A percentile compares a stretch with the other conserved stretches of the same genome.
Evolutionary conservation across 2,329 filamentous ascomycete species (phyloP).

Genomic region (Neophaeococcomyces mojaviensis): DNA sequence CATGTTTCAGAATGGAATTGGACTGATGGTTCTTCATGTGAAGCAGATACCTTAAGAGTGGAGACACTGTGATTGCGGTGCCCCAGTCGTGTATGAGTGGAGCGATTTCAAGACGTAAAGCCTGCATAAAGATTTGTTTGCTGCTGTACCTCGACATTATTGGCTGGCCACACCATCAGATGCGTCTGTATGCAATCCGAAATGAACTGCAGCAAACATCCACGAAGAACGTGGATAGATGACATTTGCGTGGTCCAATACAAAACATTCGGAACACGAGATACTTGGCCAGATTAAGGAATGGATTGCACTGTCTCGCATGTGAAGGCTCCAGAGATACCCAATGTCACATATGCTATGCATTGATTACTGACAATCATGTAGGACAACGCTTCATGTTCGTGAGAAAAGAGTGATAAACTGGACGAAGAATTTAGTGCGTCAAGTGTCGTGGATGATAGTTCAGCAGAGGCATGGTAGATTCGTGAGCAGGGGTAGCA

Average conservation of each 20-base stretch:
- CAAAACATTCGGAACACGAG: not conserved
- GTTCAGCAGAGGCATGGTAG: not conserved
- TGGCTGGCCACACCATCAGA: not conserved
- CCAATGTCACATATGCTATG: too few relatives aligned
- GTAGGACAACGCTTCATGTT: too few relatives aligned
- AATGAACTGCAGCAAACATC: conserved; percentile 8
- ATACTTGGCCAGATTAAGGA: not conserved
- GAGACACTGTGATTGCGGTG: conserved; percentile 5
- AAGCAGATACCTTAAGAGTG: not conserved
- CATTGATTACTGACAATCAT: too few relatives aligned
- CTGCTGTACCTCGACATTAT: not conserved
- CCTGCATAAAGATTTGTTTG: conserved; percentile 7
- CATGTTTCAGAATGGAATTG: conserved; percentile 6
- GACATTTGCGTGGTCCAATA: not conserved
- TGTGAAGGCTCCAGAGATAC: not conserved
- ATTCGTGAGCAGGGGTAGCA: not conserved
- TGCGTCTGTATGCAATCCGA: conserved; percentile 1
- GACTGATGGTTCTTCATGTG: conserved; percentile 2
- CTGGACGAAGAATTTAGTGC: not conserved
- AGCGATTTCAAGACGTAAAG: conserved; percentile 1
- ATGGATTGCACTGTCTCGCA: not conserved
- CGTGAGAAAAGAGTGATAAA: not conserved
- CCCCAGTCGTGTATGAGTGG: conserved; percentile 1
- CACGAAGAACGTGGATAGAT: conserved; percentile 7
- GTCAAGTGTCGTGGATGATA: not conserved